Conservation (phyloP, 2,329 filamentous ascomycete species). For the Aphanocladium album region DNA sequence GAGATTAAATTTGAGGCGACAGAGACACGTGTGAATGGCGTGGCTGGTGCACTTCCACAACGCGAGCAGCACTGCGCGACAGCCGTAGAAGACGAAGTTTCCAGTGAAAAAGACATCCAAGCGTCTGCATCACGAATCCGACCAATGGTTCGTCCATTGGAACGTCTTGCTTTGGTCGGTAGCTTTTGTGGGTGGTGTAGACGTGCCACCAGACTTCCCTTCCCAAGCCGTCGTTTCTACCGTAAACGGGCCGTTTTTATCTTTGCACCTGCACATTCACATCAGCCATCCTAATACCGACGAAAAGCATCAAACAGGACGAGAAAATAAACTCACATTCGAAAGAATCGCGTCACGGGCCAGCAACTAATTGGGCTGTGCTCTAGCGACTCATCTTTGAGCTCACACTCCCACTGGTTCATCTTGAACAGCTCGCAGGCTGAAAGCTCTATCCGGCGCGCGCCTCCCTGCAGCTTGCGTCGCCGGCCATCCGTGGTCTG, state of each 20-base stretch:
- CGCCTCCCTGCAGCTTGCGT: conserved; percentile 42
- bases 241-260: conserved; percentile 52
- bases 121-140: conserved; percentile 19
- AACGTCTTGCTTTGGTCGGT: conserved; percentile 3
- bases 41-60: not conserved
- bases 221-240: conserved; percentile 64
- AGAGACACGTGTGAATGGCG: not conserved
- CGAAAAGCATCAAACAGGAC: not conserved
- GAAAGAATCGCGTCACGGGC: conserved; percentile 55
- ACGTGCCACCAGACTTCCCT: conserved; percentile 20
- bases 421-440: conserved; percentile 53
- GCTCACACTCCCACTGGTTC: conserved; percentile 56
- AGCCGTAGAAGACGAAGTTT: not conserved
- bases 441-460: conserved; percentile 43
- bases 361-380: conserved; percentile 50
- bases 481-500: conserved; percentile 43
- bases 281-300: conserved; percentile 1
- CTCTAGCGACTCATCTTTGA: conserved; percentile 41
- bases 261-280: conserved; percentile 45
- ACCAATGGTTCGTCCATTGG: conserved; percentile 30
- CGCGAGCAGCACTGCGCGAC: not conserved
- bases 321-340: conserved; percentile 42
- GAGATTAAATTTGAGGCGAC: not conserved
- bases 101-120: not conserved
- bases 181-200: not conserved